These are phyloP conservation scores for Nevesoporus exiguus DNA, from an alignment of 768 basidiomycete species.

Conservation along the genomic window DNA sequence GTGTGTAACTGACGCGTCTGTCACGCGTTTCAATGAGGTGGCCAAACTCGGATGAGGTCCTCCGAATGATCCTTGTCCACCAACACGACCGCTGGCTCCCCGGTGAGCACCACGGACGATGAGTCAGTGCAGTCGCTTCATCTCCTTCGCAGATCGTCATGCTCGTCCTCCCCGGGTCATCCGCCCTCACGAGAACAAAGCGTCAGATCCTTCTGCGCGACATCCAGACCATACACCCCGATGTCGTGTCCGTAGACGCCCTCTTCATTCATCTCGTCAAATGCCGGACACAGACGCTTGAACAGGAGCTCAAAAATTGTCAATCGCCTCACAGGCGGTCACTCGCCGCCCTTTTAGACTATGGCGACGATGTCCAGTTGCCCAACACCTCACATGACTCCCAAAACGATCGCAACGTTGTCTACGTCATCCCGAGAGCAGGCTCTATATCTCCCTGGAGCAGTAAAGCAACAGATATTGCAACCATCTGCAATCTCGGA, in stretches of 20 bases:
- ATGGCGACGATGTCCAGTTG: constrained; percentile 73
- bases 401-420: constrained; percentile 38
- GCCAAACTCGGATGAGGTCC: constrained; percentile 1
- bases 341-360: constrained; percentile 71
- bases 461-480: constrained; percentile 96
- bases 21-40: constrained; percentile 18
- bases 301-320: constrained; percentile 44
- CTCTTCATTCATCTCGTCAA: constrained; percentile 86
- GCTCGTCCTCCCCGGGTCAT: constrained; percentile 77
- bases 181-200: constrained; percentile 69
- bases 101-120: constrained; percentile 9
- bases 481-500: constrained; percentile 79
- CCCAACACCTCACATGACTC: constrained; percentile 39
- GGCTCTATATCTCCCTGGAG: constrained; percentile 99
- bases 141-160: constrained; percentile 38
- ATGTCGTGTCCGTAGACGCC: constrained; percentile 70
- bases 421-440: constrained; percentile 76
- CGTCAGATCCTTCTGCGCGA: constrained; percentile 60
- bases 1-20: constrained; percentile 18
- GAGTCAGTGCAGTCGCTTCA: background rate
- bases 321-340: constrained; percentile 46
- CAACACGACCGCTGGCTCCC: constrained; percentile 3
- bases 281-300: constrained; percentile 42
- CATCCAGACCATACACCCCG: constrained; percentile 51
- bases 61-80: constrained; percentile 2